phyloP scores from a whole-genome alignment of 495 filamentous ascomycete species.

The Glonium stellatum region DNA sequence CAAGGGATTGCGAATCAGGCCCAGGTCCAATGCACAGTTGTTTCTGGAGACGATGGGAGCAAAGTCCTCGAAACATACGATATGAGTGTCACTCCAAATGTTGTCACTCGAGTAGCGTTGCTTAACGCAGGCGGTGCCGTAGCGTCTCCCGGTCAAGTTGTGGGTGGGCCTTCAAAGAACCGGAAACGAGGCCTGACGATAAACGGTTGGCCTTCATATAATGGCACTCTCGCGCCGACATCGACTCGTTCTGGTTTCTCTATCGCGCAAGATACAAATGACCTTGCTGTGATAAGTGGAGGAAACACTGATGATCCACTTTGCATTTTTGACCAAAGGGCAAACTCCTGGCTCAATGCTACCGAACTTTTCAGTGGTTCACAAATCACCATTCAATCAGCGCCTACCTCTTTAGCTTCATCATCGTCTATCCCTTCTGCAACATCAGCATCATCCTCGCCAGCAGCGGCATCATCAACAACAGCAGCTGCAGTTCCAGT shows the following conservation, averaged over 20 bases:
- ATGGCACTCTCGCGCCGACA: constrained; percentile 61
- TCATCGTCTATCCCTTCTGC: constrained; percentile 36
- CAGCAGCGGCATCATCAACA: constrained; percentile 39
- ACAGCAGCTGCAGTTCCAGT: constrained; percentile 15
- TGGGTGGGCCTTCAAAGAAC: constrained; percentile 33
- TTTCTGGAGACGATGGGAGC: constrained; percentile 67
- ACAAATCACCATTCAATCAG: constrained; percentile 33
- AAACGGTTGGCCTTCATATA: constrained; percentile 70
- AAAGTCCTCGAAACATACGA: constrained; percentile 80
- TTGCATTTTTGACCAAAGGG: constrained; percentile 70
- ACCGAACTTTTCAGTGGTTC: constrained; percentile 54
- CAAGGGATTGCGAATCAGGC: constrained; percentile 49
- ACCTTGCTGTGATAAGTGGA: constrained; percentile 68
- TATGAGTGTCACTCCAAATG: constrained; percentile 68
- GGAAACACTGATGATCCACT: constrained; percentile 60
- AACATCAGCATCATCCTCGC: constrained; percentile 23
- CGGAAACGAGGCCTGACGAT: constrained; percentile 46
- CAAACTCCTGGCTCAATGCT: constrained; percentile 77
- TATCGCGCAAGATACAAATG: constrained; percentile 51
- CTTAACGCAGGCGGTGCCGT: constrained; percentile 42
- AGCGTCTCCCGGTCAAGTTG: constrained; percentile 35
- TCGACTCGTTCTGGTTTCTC: constrained; percentile 52
- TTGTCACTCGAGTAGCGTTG: constrained; percentile 60
- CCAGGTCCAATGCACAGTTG: constrained; percentile 52
- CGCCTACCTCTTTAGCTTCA: constrained; percentile 36